These are phyloP conservation scores for Wickerhamiella lipophila DNA, from an alignment of 805 yeast species.

Conservation along the genomic window DNA sequence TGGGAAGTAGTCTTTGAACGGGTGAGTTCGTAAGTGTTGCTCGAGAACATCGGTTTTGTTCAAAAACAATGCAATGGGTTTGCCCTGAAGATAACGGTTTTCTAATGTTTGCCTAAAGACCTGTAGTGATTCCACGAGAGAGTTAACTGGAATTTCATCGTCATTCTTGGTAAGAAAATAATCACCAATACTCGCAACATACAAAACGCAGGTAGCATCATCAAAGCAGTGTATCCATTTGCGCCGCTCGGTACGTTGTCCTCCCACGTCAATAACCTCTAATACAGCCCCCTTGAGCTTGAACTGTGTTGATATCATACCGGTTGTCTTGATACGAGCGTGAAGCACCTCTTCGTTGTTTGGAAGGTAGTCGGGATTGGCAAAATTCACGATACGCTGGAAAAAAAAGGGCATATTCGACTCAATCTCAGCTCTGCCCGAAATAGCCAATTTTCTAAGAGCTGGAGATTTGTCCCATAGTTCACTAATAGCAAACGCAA, in stretches of 20 bases:
- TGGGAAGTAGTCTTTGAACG: slow-evolving; percentile 64
- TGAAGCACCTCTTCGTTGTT: slow-evolving; percentile 71
- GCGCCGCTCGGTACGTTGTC: slow-evolving; percentile 89
- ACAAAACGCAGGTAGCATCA: slow-evolving; percentile 73
- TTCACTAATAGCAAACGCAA: slow-evolving; percentile 51
- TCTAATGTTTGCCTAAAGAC: slow-evolving; percentile 74
- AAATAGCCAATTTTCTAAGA: slow-evolving; percentile 28
- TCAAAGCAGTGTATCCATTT: slow-evolving; percentile 97
- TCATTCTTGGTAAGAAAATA: slow-evolving; percentile 47
- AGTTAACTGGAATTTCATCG: slow-evolving; percentile 32
- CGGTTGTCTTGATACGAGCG: slow-evolving; percentile 91
- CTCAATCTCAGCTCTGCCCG: slow-evolving; percentile 39
- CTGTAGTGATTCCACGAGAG: slow-evolving; percentile 82
- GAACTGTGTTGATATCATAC: slow-evolving; percentile 79
- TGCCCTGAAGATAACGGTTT: slow-evolving; percentile 69
- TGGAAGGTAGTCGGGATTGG: slow-evolving; percentile 53
- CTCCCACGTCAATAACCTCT: slow-evolving; percentile 89
- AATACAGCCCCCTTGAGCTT: slow-evolving; percentile 49
- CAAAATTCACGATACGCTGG: slow-evolving; percentile 53
- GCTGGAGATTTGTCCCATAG: slow-evolving; percentile 42
- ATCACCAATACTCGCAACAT: slow-evolving; percentile 81
- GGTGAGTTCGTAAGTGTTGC: slow-evolving; percentile 46
- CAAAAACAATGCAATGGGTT: slow-evolving; percentile 79
- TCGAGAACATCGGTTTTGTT: slow-evolving; percentile 79
- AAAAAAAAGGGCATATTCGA: slow-evolving; percentile 73